phyloP scores from a whole-genome alignment of 1,139 yeast genomes.

The Taphrina communis region DNA sequence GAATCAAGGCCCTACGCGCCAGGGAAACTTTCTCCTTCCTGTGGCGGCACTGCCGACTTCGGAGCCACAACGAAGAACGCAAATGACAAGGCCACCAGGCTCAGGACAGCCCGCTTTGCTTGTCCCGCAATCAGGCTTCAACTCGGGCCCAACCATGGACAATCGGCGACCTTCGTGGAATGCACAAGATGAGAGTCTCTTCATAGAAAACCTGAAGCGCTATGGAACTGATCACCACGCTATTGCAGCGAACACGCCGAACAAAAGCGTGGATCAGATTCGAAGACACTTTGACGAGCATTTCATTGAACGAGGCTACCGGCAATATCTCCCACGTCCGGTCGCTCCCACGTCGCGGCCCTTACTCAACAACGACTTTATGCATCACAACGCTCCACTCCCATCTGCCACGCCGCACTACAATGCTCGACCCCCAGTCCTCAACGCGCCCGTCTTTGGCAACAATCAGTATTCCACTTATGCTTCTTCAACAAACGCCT shows the following conservation, averaged over 20 bases:
- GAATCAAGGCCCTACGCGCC: not conserved
- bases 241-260: conserved; percentile 25
- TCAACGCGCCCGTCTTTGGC: conserved; percentile 6
- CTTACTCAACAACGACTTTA: conserved; percentile 1
- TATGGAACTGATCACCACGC: conserved; percentile 23
- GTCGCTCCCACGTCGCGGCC: conserved; percentile 8
- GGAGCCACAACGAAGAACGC: not conserved
- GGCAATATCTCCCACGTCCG: conserved; percentile 36
- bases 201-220: conserved; percentile 24
- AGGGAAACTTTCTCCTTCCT: conserved; percentile 6
- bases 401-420: not conserved
- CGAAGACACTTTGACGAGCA: conserved; percentile 30
- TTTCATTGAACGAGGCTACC: conserved; percentile 24
- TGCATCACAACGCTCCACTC: not conserved
- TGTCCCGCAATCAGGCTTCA: not conserved
- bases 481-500: not conserved
- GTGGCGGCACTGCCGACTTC: not conserved
- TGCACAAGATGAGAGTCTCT: conserved; percentile 45
- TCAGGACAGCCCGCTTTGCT: not conserved
- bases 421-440: conserved; percentile 3
- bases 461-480: not conserved
- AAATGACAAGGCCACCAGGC: not conserved
- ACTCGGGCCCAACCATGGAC: not conserved
- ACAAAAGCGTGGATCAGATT: conserved; percentile 29
- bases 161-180: conserved; percentile 26